These are phyloP conservation scores for Echinochloa phyllopogon DNA, from an alignment of 176 grass and related monocot species.

Conservation along the genomic window DNA sequence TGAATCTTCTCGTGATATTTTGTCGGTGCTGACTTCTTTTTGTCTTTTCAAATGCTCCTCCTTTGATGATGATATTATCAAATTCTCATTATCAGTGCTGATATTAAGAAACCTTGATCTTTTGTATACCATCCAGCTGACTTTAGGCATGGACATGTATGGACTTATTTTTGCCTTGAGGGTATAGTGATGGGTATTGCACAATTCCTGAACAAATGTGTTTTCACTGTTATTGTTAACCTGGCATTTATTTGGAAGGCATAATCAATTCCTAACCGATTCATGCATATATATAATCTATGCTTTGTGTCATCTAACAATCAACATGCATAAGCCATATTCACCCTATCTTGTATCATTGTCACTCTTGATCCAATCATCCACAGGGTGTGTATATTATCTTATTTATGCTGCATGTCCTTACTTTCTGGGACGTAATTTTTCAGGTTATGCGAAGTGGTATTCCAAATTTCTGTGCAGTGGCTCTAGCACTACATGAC, in stretches of 20 bases:
- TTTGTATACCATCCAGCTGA: neutral
- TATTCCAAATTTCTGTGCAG: slow-evolving; percentile 97
- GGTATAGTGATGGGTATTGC: neutral
- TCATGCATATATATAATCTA: neutral
- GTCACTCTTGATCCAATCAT: neutral
- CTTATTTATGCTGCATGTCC: neutral
- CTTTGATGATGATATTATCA: neutral
- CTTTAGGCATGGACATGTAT: slow-evolving; percentile 22
- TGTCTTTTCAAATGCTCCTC: slow-evolving; percentile 15
- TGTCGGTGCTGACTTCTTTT: neutral
- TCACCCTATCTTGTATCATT: neutral
- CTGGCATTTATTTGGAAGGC: slow-evolving; percentile 20
- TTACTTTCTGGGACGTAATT: slow-evolving; percentile 20
- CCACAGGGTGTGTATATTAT: neutral
- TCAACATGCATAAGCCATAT: neutral
- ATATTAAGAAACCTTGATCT: neutral
- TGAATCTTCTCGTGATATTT: slow-evolving; percentile 28
- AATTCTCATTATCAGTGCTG: neutral
- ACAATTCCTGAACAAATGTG: slow-evolving; percentile 12
- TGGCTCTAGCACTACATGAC: slow-evolving; percentile 89
- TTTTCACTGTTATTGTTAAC: slow-evolving; percentile 14
- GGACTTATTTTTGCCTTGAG: slow-evolving; percentile 31
- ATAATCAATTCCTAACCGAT: slow-evolving; percentile 21
- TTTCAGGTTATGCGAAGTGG: slow-evolving; percentile 96
- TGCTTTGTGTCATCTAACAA: neutral